Evolutionary conservation across 2,329 filamentous ascomycete genomes (phyloP).

Genomic region (Penicillium sp.): DNA sequence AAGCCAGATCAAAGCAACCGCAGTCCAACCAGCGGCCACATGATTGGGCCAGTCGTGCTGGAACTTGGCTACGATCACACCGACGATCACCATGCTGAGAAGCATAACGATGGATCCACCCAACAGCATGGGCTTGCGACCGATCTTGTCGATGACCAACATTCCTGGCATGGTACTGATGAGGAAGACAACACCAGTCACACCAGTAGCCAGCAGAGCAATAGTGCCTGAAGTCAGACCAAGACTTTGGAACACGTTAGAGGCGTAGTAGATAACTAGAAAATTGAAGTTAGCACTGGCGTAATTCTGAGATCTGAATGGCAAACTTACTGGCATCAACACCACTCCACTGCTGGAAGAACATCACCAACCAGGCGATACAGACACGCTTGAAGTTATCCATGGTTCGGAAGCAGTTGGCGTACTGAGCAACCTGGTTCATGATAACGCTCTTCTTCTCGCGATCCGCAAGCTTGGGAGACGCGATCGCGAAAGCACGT

Average conservation of each 20-base stretch:
- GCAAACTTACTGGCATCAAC: conserved; percentile 39
- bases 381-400: conserved; percentile 54
- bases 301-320: neutral
- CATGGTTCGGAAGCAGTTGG: conserved; percentile 48
- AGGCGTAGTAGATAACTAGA: conserved; percentile 45
- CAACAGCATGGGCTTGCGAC: conserved; percentile 32
- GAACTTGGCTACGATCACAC: conserved; percentile 30
- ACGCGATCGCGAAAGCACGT: conserved; percentile 46
- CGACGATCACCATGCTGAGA: conserved; percentile 27
- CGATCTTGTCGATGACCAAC: conserved; percentile 31
- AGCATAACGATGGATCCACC: conserved; percentile 28
- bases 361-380: conserved; percentile 50
- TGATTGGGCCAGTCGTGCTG: conserved; percentile 30
- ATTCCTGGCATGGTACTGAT: conserved; percentile 34
- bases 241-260: conserved; percentile 38
- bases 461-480: conserved; percentile 41
- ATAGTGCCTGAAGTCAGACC: conserved; percentile 36
- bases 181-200: conserved; percentile 36
- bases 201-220: conserved; percentile 36
- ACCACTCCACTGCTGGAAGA: conserved; percentile 51
- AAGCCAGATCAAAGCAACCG: conserved; percentile 31
- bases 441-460: conserved; percentile 44
- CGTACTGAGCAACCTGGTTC: conserved; percentile 54
- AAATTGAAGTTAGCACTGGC: conserved; percentile 13
- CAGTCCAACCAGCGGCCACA: conserved; percentile 29